phyloP scores from a whole-genome alignment of 257 asterid species.

The Mitragyna speciosa region DNA sequence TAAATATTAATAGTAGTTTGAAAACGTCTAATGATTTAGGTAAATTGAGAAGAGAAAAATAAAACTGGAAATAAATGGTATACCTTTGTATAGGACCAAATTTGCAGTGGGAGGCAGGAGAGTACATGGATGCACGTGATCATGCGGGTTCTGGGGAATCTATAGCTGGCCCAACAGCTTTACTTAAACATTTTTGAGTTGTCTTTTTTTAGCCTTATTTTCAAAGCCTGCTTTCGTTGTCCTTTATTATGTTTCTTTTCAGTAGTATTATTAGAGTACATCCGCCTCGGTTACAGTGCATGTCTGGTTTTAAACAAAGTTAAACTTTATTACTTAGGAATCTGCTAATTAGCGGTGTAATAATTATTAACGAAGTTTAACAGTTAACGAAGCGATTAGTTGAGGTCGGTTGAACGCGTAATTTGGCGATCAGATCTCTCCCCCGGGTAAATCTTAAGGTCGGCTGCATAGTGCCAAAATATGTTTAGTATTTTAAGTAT shows the following conservation, averaged over 20 bases:
- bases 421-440: too few species aligned
- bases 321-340: background rate
- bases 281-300: constrained; percentile 11
- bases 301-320: too few species aligned
- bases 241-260: background rate
- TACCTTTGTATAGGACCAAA: too few species aligned
- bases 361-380: too few species aligned
- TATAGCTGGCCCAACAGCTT: constrained; percentile 3
- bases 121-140: constrained; percentile 17
- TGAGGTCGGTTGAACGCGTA: too few species aligned
- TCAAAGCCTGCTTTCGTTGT: background rate
- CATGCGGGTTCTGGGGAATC: constrained; percentile 2
- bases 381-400: too few species aligned
- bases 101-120: background rate
- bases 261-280: background rate
- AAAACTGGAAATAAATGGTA: too few species aligned
- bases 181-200: background rate
- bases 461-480: too few species aligned
- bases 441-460: too few species aligned
- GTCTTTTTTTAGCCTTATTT: constrained; percentile 10
- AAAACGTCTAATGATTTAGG: background rate
- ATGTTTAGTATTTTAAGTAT: too few species aligned
- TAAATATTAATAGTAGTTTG: too few species aligned
- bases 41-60: background rate
- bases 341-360: background rate